These are phyloP conservation scores for Dipodascopsis uninucleata DNA, from an alignment of 805 yeast species.

Conservation along the genomic window DNA sequence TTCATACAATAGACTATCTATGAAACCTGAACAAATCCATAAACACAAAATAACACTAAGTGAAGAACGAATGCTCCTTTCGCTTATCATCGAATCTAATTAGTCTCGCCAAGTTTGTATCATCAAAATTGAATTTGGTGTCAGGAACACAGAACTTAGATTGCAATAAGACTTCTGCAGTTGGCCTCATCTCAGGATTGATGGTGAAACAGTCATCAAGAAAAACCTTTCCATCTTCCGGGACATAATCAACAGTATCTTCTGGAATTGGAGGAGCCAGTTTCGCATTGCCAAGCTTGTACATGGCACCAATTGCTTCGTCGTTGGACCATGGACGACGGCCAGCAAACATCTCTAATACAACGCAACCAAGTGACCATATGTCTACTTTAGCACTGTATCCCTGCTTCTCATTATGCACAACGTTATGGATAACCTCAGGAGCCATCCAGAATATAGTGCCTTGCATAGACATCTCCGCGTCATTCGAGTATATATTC, in stretches of 20 bases:
- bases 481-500: conserved; percentile 83
- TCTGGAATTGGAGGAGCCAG: conserved; percentile 95
- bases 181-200: conserved; percentile 83
- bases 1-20: not conserved
- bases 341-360: conserved; percentile 96
- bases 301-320: conserved; percentile 92
- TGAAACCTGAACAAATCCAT: not conserved
- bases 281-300: conserved; percentile 78
- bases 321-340: conserved; percentile 95
- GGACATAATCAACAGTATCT: conserved; percentile 66
- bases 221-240: conserved; percentile 64
- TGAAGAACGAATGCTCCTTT: conserved; percentile 10
- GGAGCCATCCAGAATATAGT: conserved; percentile 99
- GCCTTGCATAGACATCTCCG: conserved; percentile 98
- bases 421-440: conserved; percentile 85
- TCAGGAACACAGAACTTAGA: conserved; percentile 32
- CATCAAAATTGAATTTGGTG: conserved; percentile 46
- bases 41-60: not conserved
- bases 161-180: conserved; percentile 61
- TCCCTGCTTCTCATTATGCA: conserved; percentile 72
- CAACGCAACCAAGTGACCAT: conserved; percentile 98
- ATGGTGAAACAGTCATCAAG: conserved; percentile 69
- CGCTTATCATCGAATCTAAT: conserved; percentile 43
- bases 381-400: conserved; percentile 97
- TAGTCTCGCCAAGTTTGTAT: conserved; percentile 54